Evolutionary conservation across 768 basidiomycete species (phyloP).

Genomic region (Gymnopilus dilepis): DNA sequence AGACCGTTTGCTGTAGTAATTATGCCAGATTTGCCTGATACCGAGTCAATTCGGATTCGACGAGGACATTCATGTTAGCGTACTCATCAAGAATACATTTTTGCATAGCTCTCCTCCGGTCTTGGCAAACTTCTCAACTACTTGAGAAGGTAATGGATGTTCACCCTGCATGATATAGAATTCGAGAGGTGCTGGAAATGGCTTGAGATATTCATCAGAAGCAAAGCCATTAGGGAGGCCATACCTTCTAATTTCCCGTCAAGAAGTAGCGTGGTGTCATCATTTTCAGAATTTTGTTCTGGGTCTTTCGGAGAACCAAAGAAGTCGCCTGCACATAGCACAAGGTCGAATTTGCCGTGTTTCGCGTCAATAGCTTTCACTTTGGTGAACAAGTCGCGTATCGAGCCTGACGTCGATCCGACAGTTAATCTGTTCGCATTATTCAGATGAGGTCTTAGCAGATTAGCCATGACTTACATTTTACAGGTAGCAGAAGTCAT

Average conservation of each 20-base stretch:
- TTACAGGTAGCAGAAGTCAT: constrained; percentile 38
- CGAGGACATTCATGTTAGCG: constrained; percentile 34
- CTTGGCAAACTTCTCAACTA: constrained; percentile 77
- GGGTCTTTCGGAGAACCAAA: constrained; percentile 61
- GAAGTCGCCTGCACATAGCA: constrained; percentile 85
- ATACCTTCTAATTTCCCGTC: constrained; percentile 71
- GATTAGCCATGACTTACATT: constrained; percentile 31
- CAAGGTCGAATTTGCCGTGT: constrained; percentile 91
- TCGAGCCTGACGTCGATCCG: constrained; percentile 78
- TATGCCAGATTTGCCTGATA: constrained; percentile 80
- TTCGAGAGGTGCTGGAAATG: constrained; percentile 74
- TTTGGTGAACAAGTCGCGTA: constrained; percentile 79
- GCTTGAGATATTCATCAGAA: constrained; percentile 14
- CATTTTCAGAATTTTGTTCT: constrained; percentile 30
- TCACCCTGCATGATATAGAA: constrained; percentile 94
- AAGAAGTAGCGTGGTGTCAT: constrained; percentile 57
- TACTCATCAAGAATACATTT: constrained; percentile 87
- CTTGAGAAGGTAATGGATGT: constrained; percentile 69
- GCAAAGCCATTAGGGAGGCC: constrained; percentile 19
- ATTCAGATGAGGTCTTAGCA: not conserved
- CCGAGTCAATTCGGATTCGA: constrained; percentile 11
- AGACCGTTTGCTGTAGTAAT: constrained; percentile 81
- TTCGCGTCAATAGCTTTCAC: constrained; percentile 86
- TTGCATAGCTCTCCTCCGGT: constrained; percentile 81
- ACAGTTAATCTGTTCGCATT: constrained; percentile 61